A percentile compares a stretch with the other conserved stretches of the same genome.
phyloP scores from a whole-genome alignment of 2,329 filamentous ascomycete species.

The Aspergillus carbonarius region DNA sequence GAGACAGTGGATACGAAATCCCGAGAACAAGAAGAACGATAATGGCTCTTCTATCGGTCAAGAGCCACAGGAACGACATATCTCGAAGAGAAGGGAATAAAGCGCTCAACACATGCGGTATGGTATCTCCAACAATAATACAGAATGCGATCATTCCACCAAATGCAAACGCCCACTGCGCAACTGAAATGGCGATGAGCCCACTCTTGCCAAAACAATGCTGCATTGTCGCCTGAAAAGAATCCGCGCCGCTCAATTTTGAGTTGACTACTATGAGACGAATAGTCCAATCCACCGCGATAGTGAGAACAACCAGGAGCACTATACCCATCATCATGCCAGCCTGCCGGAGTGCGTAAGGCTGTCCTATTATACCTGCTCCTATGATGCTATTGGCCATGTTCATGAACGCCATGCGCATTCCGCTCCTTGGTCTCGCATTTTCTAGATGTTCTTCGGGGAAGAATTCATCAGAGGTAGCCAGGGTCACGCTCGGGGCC shows the following conservation, averaged over 20 bases:
- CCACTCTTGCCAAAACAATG: slow-evolving; percentile 89
- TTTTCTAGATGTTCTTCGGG: slow-evolving; percentile 60
- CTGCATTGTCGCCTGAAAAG: slow-evolving; percentile 93
- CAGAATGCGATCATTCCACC: slow-evolving; percentile 98
- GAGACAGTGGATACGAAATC: slow-evolving; percentile 83
- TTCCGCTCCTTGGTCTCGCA: slow-evolving; percentile 76
- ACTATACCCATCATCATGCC: slow-evolving; percentile 77
- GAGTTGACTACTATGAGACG: slow-evolving; percentile 95
- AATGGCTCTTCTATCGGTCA: slow-evolving; percentile 77
- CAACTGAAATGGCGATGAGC: slow-evolving; percentile 82
- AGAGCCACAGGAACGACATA: slow-evolving; percentile 74
- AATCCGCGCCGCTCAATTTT: slow-evolving; percentile 89
- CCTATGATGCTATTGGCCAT: slow-evolving; percentile 99
- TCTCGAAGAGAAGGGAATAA: slow-evolving; percentile 73
- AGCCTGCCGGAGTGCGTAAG: slow-evolving; percentile 93
- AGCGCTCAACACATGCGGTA: slow-evolving; percentile 82
- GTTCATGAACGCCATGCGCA: slow-evolving; percentile 95
- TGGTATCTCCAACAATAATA: slow-evolving; percentile 94
- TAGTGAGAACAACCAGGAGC: slow-evolving; percentile 74
- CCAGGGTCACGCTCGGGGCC: slow-evolving; percentile 74
- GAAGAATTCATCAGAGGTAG: slow-evolving; percentile 57
- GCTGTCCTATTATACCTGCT: slow-evolving; percentile 74
- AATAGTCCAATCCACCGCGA: slow-evolving; percentile 96
- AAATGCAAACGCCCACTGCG: slow-evolving; percentile 98
- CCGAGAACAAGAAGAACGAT: slow-evolving; percentile 86